phyloP scores from a whole-genome alignment of 2,329 filamentous ascomycete genomes.

The Diaporthe citrichinensis region DNA sequence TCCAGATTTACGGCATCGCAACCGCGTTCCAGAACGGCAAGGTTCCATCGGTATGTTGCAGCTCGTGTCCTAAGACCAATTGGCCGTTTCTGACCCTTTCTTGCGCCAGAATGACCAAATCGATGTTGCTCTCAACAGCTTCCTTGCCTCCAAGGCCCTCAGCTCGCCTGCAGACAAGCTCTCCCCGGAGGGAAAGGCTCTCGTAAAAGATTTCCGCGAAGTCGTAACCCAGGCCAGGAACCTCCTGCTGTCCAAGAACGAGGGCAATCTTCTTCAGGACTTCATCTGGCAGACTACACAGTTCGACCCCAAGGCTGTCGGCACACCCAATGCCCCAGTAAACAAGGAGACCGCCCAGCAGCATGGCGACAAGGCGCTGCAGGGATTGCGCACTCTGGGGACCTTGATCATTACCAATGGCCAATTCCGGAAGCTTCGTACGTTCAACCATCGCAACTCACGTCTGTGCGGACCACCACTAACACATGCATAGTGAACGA shows the following conservation, averaged over 20 bases:
- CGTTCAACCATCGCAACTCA: slow-evolving; percentile 52
- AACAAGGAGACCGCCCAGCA: slow-evolving; percentile 84
- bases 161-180: slow-evolving; percentile 80
- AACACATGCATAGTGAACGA: slow-evolving; percentile 73
- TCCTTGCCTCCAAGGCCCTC: slow-evolving; percentile 79
- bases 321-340: slow-evolving; percentile 75
- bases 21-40: slow-evolving; percentile 90
- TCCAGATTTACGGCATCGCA: slow-evolving; percentile 94
- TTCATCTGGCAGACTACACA: slow-evolving; percentile 95
- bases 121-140: slow-evolving; percentile 93
- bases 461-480: slow-evolving; percentile 16
- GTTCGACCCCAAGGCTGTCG: slow-evolving; percentile 74
- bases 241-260: slow-evolving; percentile 91
- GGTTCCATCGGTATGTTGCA: slow-evolving; percentile 81
- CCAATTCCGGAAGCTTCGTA: slow-evolving; percentile 91
- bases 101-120: slow-evolving; percentile 86
- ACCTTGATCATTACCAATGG: slow-evolving; percentile 94
- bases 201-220: slow-evolving; percentile 82
- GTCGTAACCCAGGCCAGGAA: slow-evolving; percentile 89
- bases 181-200: slow-evolving; percentile 83
- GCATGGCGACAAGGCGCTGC: slow-evolving; percentile 85
- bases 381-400: slow-evolving; percentile 89
- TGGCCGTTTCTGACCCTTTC: slow-evolving; percentile 38
- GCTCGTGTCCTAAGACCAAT: no score
- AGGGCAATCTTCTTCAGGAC: slow-evolving; percentile 93